Evolutionary conservation across 164 flowering plant genomes (phyloP).

Genomic region (Buxus sempervirens): DNA sequence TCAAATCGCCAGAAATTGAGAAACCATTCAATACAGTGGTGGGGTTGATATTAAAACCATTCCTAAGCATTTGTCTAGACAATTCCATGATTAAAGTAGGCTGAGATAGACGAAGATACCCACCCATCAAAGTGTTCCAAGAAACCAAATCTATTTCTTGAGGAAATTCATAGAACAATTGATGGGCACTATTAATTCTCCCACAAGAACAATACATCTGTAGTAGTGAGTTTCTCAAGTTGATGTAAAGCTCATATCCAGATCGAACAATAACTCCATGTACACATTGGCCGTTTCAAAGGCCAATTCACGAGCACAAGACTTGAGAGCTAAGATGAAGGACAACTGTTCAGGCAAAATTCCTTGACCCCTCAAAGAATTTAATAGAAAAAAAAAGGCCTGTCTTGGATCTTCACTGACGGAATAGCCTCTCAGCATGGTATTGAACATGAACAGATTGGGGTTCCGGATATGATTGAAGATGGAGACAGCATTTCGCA

Average conservation of each 20-base stretch:
- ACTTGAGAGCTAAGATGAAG: slow-evolving; percentile 38
- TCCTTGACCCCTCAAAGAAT: slow-evolving; percentile 27
- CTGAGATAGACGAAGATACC: slow-evolving; percentile 32
- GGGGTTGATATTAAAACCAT: slow-evolving; percentile 17
- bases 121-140: slow-evolving; percentile 52
- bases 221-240: slow-evolving; percentile 41
- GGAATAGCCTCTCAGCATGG: slow-evolving; percentile 45
- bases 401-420: slow-evolving; percentile 25
- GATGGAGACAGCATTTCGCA: slow-evolving; percentile 37
- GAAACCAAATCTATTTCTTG: slow-evolving; percentile 39
- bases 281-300: slow-evolving; percentile 26
- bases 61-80: slow-evolving; percentile 27
- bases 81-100: slow-evolving; percentile 23
- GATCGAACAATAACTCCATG: slow-evolving; percentile 33
- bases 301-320: slow-evolving; percentile 30
- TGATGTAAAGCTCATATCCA: slow-evolving; percentile 30
- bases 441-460: slow-evolving; percentile 52
- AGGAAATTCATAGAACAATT: slow-evolving; percentile 44
- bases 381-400: slow-evolving; percentile 35
- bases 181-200: slow-evolving; percentile 32
- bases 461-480: slow-evolving; percentile 31
- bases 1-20: slow-evolving; percentile 29
- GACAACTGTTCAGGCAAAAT: slow-evolving; percentile 38
- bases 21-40: slow-evolving; percentile 25
- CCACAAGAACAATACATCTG: slow-evolving; percentile 34